phyloP scores from a whole-genome alignment of 2,329 filamentous ascomycete genomes.

The Teratosphaeria viscida region DNA sequence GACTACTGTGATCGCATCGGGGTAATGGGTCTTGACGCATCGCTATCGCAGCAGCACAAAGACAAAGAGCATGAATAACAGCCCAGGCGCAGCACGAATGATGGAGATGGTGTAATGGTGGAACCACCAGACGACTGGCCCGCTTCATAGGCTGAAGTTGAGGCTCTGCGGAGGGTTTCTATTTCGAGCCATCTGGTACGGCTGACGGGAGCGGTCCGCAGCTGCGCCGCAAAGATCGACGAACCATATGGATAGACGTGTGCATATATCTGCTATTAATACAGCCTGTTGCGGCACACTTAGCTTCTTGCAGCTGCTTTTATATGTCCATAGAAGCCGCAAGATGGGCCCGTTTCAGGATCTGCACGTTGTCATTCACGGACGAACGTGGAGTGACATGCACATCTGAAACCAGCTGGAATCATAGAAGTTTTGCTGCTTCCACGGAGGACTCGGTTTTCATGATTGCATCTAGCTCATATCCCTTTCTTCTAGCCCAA shows the following conservation, averaged over 20 bases:
- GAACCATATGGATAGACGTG: neutral
- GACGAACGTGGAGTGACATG: neutral
- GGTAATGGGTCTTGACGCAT: neutral
- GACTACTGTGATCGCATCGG: neutral
- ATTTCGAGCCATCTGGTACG: neutral
- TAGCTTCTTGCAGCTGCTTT: neutral
- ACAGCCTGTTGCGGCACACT: neutral
- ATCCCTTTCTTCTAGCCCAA: too few relatives aligned
- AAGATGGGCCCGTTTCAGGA: neutral
- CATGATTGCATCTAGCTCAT: too few relatives aligned
- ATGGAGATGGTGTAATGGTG: neutral
- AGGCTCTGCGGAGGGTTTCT: neutral
- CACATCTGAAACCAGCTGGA: neutral
- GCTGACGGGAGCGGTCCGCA: neutral
- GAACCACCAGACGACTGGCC: neutral
- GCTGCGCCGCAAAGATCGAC: neutral
- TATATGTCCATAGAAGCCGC: neutral
- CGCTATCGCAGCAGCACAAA: neutral
- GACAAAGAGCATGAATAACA: neutral
- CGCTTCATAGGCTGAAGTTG: neutral
- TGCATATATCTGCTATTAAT: neutral
- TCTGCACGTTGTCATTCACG: neutral
- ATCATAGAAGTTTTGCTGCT: neutral
- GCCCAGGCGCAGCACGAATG: neutral
- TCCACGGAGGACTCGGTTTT: neutral